These are phyloP conservation scores for Yamadazyma oceani DNA, from an alignment of 1,139 yeast species.

Conservation along the genomic window DNA sequence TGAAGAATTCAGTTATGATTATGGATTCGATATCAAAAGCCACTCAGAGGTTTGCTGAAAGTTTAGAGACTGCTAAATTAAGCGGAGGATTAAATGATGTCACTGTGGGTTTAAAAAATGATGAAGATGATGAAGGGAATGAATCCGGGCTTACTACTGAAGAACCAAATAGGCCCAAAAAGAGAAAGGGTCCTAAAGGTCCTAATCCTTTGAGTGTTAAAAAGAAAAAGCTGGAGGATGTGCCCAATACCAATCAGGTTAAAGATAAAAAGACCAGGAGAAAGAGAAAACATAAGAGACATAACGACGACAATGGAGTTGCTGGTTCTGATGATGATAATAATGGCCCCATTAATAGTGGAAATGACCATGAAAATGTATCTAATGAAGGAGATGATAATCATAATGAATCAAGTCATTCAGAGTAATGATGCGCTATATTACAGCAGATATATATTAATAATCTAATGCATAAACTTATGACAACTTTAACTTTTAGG, in stretches of 20 bases:
- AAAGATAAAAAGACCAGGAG: conserved; percentile 35
- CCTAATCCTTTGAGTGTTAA: conserved; percentile 86
- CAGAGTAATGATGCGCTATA: neutral
- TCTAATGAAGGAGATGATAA: conserved; percentile 1
- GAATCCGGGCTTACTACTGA: conserved; percentile 15
- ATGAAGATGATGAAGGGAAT: conserved; percentile 24
- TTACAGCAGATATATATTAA: no score
- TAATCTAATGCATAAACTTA: no score
- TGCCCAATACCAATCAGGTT: neutral
- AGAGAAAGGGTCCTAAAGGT: conserved; percentile 69
- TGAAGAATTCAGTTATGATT: conserved; percentile 90
- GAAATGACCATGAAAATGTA: conserved; percentile 3
- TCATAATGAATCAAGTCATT: neutral
- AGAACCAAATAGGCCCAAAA: conserved; percentile 39
- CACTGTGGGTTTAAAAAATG: conserved; percentile 32
- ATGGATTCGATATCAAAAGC: conserved; percentile 90
- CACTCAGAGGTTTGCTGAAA: conserved; percentile 54
- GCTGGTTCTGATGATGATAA: conserved; percentile 5
- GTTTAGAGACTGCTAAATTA: conserved; percentile 64
- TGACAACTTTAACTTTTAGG: no score
- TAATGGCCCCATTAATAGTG: conserved; percentile 2
- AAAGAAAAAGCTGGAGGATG: conserved; percentile 48
- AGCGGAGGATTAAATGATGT: conserved; percentile 73
- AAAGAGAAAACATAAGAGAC: conserved; percentile 14
- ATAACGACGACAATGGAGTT: conserved; percentile 6